Percentiles rank a stretch among this genome's conserved stretches.
Conservation (phyloP, 2,329 filamentous ascomycete species). For the Ascocoryne sarcoides region DNA sequence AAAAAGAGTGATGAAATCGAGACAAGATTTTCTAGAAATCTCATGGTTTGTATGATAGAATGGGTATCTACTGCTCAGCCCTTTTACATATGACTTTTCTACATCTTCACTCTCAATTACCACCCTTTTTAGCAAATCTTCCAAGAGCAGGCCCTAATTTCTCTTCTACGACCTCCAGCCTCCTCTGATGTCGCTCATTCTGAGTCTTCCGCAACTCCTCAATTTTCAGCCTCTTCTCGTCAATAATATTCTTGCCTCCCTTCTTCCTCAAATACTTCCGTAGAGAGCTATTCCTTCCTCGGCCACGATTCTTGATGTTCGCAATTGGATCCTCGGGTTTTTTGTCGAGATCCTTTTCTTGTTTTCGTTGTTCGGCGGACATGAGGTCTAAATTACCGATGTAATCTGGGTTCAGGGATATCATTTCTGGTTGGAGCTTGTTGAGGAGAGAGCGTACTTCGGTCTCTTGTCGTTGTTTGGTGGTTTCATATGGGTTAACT, state of each 20-base stretch:
- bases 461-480: slow-evolving; percentile 82
- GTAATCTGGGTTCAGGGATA: slow-evolving; percentile 85
- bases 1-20: too few relatives aligned
- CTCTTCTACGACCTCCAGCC: slow-evolving; percentile 55
- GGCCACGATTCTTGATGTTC: slow-evolving; percentile 64
- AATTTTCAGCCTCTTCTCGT: slow-evolving; percentile 82
- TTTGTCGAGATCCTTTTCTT: slow-evolving; percentile 72
- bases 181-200: slow-evolving; percentile 60
- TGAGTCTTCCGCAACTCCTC: slow-evolving; percentile 69
- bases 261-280: slow-evolving; percentile 89
- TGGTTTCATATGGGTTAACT: slow-evolving; percentile 88
- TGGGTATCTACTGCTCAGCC: too few relatives aligned
- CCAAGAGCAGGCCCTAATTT: slow-evolving; percentile 80
- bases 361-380: slow-evolving; percentile 66
- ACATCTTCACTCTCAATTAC: too few relatives aligned
- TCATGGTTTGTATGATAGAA: too few relatives aligned
- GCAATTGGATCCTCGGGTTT: slow-evolving; percentile 49
- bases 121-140: slow-evolving; percentile 71
- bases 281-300: slow-evolving; percentile 83
- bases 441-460: slow-evolving; percentile 87
- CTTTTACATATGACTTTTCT: too few relatives aligned
- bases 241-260: slow-evolving; percentile 85
- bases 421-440: slow-evolving; percentile 96
- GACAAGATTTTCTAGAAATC: too few relatives aligned
- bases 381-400: slow-evolving; percentile 80